Evolutionary conservation across 2,329 filamentous ascomycete species (phyloP).

Genomic region (Sporothrix protearum): DNA sequence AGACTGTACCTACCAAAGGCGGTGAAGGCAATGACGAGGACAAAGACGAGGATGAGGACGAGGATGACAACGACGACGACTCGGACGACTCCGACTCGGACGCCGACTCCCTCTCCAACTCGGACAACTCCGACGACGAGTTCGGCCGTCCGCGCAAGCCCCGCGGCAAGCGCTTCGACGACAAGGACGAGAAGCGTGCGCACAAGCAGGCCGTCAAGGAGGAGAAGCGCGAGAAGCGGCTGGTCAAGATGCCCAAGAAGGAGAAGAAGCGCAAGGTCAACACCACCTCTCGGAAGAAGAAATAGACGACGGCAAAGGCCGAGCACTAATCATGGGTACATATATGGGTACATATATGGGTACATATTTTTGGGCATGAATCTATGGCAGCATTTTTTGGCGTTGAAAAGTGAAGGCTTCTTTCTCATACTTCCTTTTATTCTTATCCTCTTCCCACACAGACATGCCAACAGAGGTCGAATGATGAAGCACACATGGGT

Average conservation of each 20-base stretch:
- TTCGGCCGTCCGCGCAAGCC: constrained; percentile 55
- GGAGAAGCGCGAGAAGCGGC: constrained; percentile 87
- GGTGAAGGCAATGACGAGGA: background rate
- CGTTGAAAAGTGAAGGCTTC: constrained; percentile 8
- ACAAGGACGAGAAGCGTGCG: constrained; percentile 82
- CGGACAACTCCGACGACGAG: constrained; percentile 48
- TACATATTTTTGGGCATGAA: background rate
- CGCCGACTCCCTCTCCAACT: constrained; percentile 20
- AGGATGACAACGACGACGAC: too few relatives aligned
- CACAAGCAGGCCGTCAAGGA: constrained; percentile 94
- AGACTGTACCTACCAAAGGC: constrained; percentile 32
- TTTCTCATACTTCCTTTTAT: background rate
- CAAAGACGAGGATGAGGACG: constrained; percentile 38
- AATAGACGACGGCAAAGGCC: background rate
- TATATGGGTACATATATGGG: background rate
- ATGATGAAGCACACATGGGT: constrained; percentile 27
- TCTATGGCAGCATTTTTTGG: constrained; percentile 14
- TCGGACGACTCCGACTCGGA: constrained; percentile 38
- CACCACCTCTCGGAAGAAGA: constrained; percentile 54
- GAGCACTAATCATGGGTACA: background rate
- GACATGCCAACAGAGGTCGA: constrained; percentile 18
- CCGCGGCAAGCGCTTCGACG: constrained; percentile 79
- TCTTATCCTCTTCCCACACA: background rate
- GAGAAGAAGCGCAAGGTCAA: constrained; percentile 84
- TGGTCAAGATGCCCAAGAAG: constrained; percentile 95